Percentiles rank a stretch among this genome's conserved stretches.
Conservation (phyloP, 495 filamentous ascomycete genomes). For the Penicillium atrosanguineum region DNA sequence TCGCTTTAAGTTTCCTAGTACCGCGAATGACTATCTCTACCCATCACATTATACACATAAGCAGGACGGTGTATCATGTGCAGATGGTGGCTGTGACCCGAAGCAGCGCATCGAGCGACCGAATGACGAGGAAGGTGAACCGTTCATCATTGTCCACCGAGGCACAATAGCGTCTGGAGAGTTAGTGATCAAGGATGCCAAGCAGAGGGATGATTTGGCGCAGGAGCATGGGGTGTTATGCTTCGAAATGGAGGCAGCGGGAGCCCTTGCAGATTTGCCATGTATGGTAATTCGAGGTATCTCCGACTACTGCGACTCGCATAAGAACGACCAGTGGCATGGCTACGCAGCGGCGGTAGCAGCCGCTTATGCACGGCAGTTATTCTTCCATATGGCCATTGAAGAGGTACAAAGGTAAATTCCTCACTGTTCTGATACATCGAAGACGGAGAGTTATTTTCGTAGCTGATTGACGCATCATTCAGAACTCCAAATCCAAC, state of each 20-base stretch:
- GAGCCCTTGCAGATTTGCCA: conserved; percentile 27
- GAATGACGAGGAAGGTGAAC: conserved; percentile 7
- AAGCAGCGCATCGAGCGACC: conserved; percentile 9
- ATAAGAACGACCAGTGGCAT: conserved; percentile 26
- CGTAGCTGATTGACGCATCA: neutral
- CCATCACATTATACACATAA: conserved; percentile 21
- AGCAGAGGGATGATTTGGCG: conserved; percentile 16
- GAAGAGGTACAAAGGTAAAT: conserved; percentile 1
- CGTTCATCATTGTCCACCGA: conserved; percentile 25
- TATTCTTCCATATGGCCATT: conserved; percentile 20
- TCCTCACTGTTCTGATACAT: too few species aligned
- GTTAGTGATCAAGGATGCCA: conserved; percentile 27
- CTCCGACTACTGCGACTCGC: conserved; percentile 41
- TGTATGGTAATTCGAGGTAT: conserved; percentile 41
- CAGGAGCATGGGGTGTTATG: conserved; percentile 24
- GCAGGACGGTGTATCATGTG: conserved; percentile 7
- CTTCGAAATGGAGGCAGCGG: conserved; percentile 46
- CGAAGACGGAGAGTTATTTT: too few species aligned
- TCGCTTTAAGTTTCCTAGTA: conserved; percentile 15
- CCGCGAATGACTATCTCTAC: conserved; percentile 26
- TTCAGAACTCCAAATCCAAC: neutral
- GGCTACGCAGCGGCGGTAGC: conserved; percentile 24
- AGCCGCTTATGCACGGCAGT: conserved; percentile 33
- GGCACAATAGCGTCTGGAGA: conserved; percentile 39
- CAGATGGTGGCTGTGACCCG: conserved; percentile 14